These are phyloP conservation scores for Ochromonas danica DNA, from an alignment of 108 stramenopile genomes.

Conservation along the genomic window DNA sequence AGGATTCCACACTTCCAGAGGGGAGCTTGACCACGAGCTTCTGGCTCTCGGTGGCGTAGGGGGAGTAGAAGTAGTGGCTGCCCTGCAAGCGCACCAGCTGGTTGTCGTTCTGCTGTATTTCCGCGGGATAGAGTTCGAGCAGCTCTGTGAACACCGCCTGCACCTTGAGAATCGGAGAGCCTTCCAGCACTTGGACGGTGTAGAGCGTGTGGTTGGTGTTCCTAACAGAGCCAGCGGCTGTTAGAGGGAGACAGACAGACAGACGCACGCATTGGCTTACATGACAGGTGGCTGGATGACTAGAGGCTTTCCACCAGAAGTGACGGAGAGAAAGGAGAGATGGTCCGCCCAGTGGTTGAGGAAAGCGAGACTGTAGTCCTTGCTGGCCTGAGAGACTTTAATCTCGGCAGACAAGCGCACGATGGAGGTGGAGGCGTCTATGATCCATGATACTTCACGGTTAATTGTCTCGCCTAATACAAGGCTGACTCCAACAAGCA, in stretches of 20 bases:
- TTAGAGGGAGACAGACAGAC: neutral
- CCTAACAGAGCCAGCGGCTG: neutral
- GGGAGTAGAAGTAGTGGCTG: constrained; percentile 37
- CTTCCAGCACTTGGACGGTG: neutral
- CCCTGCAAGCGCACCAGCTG: constrained; percentile 26
- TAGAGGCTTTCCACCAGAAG: neutral
- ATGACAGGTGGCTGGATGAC: neutral
- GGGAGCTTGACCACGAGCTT: constrained; percentile 30
- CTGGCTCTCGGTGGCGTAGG: constrained; percentile 32
- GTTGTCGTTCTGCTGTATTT: constrained; percentile 26
- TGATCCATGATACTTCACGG: neutral
- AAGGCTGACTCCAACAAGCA: too few relatives aligned
- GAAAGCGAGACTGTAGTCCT: neutral
- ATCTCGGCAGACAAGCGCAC: neutral
- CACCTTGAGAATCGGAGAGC: neutral
- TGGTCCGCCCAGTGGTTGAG: neutral
- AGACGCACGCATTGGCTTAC: neutral
- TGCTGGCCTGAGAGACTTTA: neutral
- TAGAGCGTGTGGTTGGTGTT: neutral
- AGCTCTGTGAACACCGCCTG: neutral
- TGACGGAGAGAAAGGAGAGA: neutral
- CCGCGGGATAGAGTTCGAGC: constrained; percentile 19
- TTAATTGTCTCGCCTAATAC: too few relatives aligned
- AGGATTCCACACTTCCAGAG: constrained; percentile 12
- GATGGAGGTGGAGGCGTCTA: neutral